Conservation (phyloP, 2,329 filamentous ascomycete species). For the Trichoderma koningiopsis region DNA sequence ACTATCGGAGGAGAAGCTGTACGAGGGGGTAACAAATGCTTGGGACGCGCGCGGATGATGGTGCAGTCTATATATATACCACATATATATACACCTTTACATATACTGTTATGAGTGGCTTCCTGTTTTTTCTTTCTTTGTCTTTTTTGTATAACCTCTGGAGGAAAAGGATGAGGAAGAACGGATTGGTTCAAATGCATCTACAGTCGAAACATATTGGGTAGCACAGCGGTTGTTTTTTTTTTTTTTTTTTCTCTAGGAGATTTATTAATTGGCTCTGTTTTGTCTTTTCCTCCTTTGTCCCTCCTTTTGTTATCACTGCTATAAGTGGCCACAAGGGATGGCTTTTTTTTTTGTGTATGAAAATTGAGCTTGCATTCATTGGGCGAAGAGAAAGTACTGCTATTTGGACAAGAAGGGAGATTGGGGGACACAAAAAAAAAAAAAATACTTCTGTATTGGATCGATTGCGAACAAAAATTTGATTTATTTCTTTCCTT, state of each 20-base stretch:
- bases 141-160: conserved; percentile 14
- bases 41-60: not conserved
- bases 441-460: not conserved
- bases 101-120: conserved; percentile 14
- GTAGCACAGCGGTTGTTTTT: not conserved
- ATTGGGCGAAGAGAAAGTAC: not conserved
- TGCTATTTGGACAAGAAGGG: not conserved
- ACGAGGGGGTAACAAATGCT: not conserved
- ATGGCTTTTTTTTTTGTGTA: not conserved
- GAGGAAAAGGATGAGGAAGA: not conserved
- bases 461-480: not conserved
- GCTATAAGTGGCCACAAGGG: not conserved
- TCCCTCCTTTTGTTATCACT: not conserved
- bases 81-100: conserved; percentile 18
- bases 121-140: not conserved
- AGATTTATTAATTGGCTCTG: not conserved
- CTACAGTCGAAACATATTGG: conserved; percentile 1
- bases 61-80: conserved; percentile 17
- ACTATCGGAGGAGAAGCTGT: not conserved
- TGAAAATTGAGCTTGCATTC: conserved; percentile 8
- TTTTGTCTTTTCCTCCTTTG: not conserved
- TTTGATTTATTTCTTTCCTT: not conserved
- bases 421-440: no score
- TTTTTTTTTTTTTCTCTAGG: not conserved
- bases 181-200: conserved; percentile 5